Evolutionary conservation across 2,329 filamentous ascomycete genomes (phyloP).

Genomic region (Didymella pinodella): DNA sequence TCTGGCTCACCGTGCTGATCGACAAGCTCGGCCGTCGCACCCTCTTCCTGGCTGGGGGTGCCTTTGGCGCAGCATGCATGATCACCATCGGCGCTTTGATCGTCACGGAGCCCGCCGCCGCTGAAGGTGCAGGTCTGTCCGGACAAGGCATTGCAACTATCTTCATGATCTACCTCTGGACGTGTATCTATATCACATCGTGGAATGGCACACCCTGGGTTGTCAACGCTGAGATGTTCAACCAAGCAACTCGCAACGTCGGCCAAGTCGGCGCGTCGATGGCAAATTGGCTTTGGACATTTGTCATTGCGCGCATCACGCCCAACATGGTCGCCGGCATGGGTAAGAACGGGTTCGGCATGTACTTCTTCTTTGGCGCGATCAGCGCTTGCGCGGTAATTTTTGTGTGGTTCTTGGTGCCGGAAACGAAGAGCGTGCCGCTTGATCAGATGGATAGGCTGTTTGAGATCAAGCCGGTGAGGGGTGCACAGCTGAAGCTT

Average conservation of each 20-base stretch:
- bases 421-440: conserved; percentile 57
- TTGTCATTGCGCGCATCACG: conserved; percentile 73
- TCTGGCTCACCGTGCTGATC: conserved; percentile 75
- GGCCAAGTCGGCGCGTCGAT: conserved; percentile 67
- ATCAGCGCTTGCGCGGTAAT: conserved; percentile 57
- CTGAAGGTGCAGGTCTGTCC: conserved; percentile 47
- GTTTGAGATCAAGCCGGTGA: conserved; percentile 55
- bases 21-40: conserved; percentile 69
- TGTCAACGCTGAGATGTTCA: conserved; percentile 77
- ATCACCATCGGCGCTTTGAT: conserved; percentile 70
- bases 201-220: conserved; percentile 83
- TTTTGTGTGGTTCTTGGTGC: conserved; percentile 50
- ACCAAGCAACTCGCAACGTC: conserved; percentile 68
- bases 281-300: conserved; percentile 78
- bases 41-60: conserved; percentile 70
- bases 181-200: conserved; percentile 72
- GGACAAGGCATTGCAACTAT: conserved; percentile 67
- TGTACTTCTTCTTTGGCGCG: conserved; percentile 59
- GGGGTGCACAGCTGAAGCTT: conserved; percentile 47
- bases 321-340: conserved; percentile 67
- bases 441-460: conserved; percentile 59
- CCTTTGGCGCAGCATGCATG: conserved; percentile 68
- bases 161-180: conserved; percentile 79
- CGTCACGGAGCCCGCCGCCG: conserved; percentile 54
- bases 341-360: conserved; percentile 49